phyloP scores from a whole-genome alignment of 2,329 filamentous ascomycete species.

The Chrysoporthe puriensis region DNA sequence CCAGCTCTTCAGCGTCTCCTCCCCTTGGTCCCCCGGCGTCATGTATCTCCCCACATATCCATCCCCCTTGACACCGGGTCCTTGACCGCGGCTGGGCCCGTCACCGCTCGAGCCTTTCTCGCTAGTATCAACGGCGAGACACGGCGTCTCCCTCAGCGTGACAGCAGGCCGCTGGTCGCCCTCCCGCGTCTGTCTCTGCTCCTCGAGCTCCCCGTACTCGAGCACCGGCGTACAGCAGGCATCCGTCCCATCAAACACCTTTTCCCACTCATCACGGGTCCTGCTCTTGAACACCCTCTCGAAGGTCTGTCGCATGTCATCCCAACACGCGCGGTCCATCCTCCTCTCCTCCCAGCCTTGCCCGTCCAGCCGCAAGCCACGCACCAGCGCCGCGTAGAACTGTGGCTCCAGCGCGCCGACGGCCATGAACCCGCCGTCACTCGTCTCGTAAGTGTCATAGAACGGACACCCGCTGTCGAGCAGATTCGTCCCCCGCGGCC shows the following conservation, averaged over 20 bases:
- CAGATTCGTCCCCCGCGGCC: conserved; percentile 72
- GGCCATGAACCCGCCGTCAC: conserved; percentile 77
- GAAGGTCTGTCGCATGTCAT: conserved; percentile 64
- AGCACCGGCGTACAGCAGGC: conserved; percentile 92
- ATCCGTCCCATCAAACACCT: conserved; percentile 85
- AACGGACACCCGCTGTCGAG: conserved; percentile 86
- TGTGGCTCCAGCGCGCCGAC: conserved; percentile 90
- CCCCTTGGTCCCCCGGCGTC: conserved; percentile 71
- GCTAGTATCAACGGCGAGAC: conserved; percentile 60
- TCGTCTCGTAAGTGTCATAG: conserved; percentile 88
- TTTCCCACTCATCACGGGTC: conserved; percentile 80
- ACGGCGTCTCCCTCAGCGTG: conserved; percentile 71
- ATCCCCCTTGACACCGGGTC: conserved; percentile 64
- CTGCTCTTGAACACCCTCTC: conserved; percentile 67
- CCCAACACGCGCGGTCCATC: conserved; percentile 68
- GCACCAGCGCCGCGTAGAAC: conserved; percentile 73
- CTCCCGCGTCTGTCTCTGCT: conserved; percentile 45
- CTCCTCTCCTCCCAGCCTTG: conserved; percentile 56
- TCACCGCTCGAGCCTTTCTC: conserved; percentile 34
- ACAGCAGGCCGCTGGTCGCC: conserved; percentile 74
- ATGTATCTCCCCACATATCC: conserved; percentile 69
- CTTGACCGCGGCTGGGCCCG: conserved; percentile 60
- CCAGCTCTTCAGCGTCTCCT: conserved; percentile 72
- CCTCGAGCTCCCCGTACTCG: conserved; percentile 71
- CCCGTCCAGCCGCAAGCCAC: conserved; percentile 64